These are phyloP conservation scores for Hibiscus tridactylites DNA, from an alignment of 345 rosid genomes.

Conservation along the genomic window DNA sequence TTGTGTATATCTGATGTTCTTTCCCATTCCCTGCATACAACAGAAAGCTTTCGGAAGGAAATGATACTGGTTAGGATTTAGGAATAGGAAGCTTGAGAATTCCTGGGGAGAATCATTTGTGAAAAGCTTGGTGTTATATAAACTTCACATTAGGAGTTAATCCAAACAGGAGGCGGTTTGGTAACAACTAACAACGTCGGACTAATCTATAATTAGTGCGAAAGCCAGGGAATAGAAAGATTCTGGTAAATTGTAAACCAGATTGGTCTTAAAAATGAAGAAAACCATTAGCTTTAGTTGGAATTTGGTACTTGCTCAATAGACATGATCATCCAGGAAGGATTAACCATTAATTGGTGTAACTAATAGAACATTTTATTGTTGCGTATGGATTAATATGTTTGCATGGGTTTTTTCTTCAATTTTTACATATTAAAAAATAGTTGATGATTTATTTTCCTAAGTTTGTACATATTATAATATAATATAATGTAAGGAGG, in stretches of 20 bases:
- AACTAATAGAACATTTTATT: not conserved
- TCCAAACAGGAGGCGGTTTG: constrained; percentile 4
- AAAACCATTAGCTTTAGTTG: not conserved
- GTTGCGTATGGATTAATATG: too few relatives aligned
- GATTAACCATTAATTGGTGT: not conserved
- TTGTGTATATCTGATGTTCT: constrained; percentile 12
- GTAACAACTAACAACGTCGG: not conserved
- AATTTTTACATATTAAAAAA: too few relatives aligned
- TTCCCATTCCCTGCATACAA: constrained; percentile 7
- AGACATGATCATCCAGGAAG: not conserved
- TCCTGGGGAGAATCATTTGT: not conserved
- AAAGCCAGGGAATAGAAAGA: not conserved
- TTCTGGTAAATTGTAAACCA: not conserved
- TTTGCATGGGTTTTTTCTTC: too few relatives aligned
- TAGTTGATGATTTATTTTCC: too few relatives aligned
- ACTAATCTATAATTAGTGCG: not conserved
- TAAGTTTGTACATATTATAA: too few relatives aligned
- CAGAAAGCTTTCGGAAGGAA: not conserved
- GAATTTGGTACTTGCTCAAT: not conserved
- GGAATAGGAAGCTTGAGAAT: not conserved
- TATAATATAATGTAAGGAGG: too few relatives aligned
- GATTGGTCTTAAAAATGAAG: not conserved
- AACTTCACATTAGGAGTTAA: not conserved
- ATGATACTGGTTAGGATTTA: not conserved
- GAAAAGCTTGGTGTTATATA: not conserved